A percentile compares a stretch with the other conserved stretches of the same genome.
These are phyloP conservation scores for Puccinellia tenuiflora DNA, from an alignment of 176 grass and related monocot genomes.

Conservation along the genomic window DNA sequence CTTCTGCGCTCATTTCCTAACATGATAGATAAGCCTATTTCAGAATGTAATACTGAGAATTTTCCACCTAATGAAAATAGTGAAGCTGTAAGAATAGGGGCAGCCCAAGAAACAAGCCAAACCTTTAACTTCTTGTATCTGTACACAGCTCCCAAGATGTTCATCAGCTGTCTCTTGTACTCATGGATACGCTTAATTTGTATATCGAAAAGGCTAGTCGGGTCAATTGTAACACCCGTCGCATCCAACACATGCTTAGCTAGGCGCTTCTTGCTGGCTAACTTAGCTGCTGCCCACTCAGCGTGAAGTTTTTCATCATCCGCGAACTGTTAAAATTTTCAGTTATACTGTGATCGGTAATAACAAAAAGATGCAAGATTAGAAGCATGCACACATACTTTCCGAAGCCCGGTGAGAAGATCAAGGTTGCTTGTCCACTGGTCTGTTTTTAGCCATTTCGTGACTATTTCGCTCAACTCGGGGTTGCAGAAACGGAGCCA, in stretches of 20 bases:
- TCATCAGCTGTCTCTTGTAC: slow-evolving; percentile 77
- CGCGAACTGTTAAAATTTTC: slow-evolving; percentile 49
- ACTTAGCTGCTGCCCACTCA: slow-evolving; percentile 73
- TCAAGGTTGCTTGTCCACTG: slow-evolving; percentile 67
- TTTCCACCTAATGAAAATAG: slow-evolving; percentile 7
- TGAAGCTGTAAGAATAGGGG: background rate
- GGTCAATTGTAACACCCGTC: slow-evolving; percentile 57
- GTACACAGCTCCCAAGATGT: slow-evolving; percentile 69
- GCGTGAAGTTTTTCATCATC: slow-evolving; percentile 63
- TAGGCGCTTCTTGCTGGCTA: slow-evolving; percentile 60
- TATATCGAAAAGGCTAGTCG: slow-evolving; percentile 64
- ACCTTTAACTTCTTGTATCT: slow-evolving; percentile 84
- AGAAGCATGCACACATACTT: slow-evolving; percentile 50
- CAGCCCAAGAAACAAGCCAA: slow-evolving; percentile 3
- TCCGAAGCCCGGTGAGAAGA: slow-evolving; percentile 61
- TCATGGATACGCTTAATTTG: slow-evolving; percentile 89
- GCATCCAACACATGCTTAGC: slow-evolving; percentile 63
- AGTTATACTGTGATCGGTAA: slow-evolving; percentile 18
- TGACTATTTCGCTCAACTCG: slow-evolving; percentile 64
- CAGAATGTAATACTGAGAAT: slow-evolving; percentile 6
- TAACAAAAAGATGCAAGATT: slow-evolving; percentile 9
- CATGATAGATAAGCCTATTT: slow-evolving; percentile 21
- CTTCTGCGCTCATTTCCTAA: slow-evolving; percentile 62
- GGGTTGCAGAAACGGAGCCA: slow-evolving; percentile 79
- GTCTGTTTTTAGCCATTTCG: slow-evolving; percentile 70